Base-by-base conservation (phyloP, 1,284 basidiomycete species). In the Ustilago hordei region DNA sequence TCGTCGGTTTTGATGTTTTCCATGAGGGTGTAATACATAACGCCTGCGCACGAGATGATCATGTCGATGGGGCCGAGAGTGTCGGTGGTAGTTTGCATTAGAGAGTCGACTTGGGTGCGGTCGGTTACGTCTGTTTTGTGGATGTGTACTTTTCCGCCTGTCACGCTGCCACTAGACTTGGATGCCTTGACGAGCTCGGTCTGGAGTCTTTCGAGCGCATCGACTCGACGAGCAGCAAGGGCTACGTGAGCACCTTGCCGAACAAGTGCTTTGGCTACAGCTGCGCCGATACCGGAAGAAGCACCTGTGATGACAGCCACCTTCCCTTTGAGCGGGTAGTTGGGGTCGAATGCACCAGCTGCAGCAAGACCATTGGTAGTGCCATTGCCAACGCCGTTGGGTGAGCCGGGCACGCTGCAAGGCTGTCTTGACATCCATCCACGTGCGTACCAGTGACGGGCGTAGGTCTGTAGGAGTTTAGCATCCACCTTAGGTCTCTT, bases 241-340 rank as follows among this genome's bases (percentile, higher is more conserved):
- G 75, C 47, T 54, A 81, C 78, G 60, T 80, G 64, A 50, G 80
- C 57, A 55, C 84, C 72, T 69, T 81, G 55, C 23, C 73, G 50
- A 39, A 75, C 57, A 54, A 78, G 61, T 39, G 76, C 68, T 61
- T 75, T 74, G 71, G 82, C 74, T 9, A 85, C 85, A 1, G 86
- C 85, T 11, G 84, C 86, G 13, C 87, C 87, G 66, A 87, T 87
- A 36, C 87, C 87, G 8, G 84, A 84, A 7, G 86, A 87, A 32
- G 87, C 86, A 35, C 87, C 87, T 19, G 86, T 87, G 68, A 87
- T 68, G 48, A 87, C 67, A 28, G 85, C 87, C n/a, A 84, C 85
- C 57, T 84, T 84, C 59, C 84, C 84, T 19, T 64, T 60, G 3
- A 85, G 69, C 17, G 77, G 79, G 17, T 64, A 59, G 19, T 76